Evolutionary conservation across 768 basidiomycete genomes (phyloP).

Genomic region (Macrolepiota dolichaula): DNA sequence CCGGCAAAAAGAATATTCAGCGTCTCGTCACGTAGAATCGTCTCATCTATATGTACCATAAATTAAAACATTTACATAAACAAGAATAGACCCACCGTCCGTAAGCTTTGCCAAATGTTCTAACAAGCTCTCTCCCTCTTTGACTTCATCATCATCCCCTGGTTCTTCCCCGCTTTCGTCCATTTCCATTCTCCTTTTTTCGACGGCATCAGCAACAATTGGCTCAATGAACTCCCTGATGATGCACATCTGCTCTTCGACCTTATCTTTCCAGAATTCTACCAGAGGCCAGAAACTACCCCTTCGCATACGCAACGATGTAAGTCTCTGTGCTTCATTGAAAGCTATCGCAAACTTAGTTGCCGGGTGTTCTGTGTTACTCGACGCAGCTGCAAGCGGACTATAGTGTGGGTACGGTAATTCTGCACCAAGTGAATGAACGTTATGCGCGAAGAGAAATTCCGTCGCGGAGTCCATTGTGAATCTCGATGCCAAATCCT

Average conservation of each 20-base stretch:
- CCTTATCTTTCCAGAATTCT: conserved; percentile 51
- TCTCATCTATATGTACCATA: neutral
- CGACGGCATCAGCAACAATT: conserved; percentile 45
- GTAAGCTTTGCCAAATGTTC: conserved; percentile 54
- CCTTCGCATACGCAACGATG: conserved; percentile 34
- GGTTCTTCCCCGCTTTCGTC: conserved; percentile 16
- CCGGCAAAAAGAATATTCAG: conserved; percentile 19
- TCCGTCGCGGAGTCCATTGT: conserved; percentile 59
- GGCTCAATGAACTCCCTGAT: conserved; percentile 52
- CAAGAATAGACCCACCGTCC: conserved; percentile 33
- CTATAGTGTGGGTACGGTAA: conserved; percentile 44
- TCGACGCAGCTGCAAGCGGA: conserved; percentile 16
- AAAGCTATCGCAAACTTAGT: conserved; percentile 48
- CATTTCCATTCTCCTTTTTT: conserved; percentile 30
- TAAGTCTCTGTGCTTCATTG: conserved; percentile 40
- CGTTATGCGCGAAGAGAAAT: conserved; percentile 51
- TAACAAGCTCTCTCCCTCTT: conserved; percentile 44
- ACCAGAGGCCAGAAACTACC: conserved; percentile 47
- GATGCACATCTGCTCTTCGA: conserved; percentile 40
- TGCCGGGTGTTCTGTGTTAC: conserved; percentile 27
- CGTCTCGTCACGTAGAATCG: conserved; percentile 9
- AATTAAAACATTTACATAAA: neutral
- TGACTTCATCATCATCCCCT: conserved; percentile 25
- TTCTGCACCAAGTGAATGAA: conserved; percentile 41
- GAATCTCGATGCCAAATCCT: conserved; percentile 55